A percentile compares a stretch with the other conserved stretches of the same genome.
Conservation (phyloP, 768 basidiomycete species). For the Pholiota molesta region DNA sequence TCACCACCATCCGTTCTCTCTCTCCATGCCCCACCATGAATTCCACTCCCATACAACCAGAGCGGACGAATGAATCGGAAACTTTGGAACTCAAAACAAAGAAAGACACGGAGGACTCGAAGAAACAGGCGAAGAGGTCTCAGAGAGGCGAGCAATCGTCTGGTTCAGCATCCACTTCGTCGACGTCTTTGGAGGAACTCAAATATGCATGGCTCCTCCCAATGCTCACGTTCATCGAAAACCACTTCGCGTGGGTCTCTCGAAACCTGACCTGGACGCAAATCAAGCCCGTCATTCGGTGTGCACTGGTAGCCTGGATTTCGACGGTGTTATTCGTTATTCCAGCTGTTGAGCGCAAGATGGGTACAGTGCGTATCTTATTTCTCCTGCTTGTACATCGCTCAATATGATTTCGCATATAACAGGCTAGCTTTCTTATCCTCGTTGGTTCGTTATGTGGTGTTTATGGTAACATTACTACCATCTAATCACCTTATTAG, state of each 20-base stretch:
- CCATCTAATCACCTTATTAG: slow-evolving; percentile 32
- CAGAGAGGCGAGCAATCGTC: background rate
- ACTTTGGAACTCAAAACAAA: background rate
- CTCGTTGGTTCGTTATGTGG: slow-evolving; percentile 49
- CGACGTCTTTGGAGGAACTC: background rate
- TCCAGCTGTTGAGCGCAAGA: slow-evolving; percentile 42
- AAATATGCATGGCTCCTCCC: background rate
- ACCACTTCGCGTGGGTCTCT: slow-evolving; percentile 51
- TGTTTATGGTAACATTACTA: background rate
- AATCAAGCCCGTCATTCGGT: slow-evolving; percentile 65
- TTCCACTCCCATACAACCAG: background rate
- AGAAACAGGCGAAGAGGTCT: background rate
- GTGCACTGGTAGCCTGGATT: slow-evolving; percentile 65
- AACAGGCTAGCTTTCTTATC: slow-evolving; percentile 65
- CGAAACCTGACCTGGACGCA: slow-evolving; percentile 60
- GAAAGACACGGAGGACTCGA: background rate
- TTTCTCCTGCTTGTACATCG: background rate
- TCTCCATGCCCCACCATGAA: background rate
- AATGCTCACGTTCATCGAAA: background rate
- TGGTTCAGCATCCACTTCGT: background rate
- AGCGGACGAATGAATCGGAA: background rate
- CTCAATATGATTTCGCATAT: background rate
- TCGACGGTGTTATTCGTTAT: slow-evolving; percentile 62
- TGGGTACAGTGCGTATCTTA: slow-evolving; percentile 56
- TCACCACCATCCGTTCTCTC: background rate